Evolutionary conservation across 352 stramenopile genomes (phyloP), one percentile per base, ranked within the genome.

Genomic region (Globisporangium alternatum): DNA sequence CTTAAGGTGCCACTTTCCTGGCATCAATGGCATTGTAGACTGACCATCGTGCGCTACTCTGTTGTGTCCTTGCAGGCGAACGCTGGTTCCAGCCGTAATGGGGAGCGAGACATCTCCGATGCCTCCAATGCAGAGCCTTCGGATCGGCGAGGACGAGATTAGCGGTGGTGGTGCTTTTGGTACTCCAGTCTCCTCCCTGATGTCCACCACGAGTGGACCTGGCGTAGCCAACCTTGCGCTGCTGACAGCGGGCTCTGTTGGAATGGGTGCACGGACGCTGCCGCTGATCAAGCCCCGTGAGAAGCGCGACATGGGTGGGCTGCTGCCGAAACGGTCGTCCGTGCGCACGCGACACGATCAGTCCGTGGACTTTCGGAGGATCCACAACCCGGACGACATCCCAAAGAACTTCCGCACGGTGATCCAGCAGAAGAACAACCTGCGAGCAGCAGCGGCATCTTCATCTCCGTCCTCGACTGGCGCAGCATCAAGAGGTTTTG

Each of bases 341-440:
- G 74, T 91, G 52, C 72, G 83, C 0, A 86, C 71, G 33, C 81
- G 83, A 1, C 68, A 90, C 57, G 83, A 93, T 48, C 78, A 78
- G 43, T 83, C 75, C 37, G 72, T 86, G 3, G 83, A 93, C 54
- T 78, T 90, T 30, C 80, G 83, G 30, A 76, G 83, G 17, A 81
- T 91, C 48, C 80, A 93, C 71, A 83, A 83, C 33, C 81, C 82
- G 5, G 75, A 88, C 53, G 72, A 89, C 43, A 85, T 93, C 43
- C 83, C 83, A 39, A 93, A 93, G 66, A 89, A 70, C 61, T 88
- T 89, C 49, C 81, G 80, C 33, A 64, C 73, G 9, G 78, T 88
- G 56, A 53, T 91, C 44, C 78, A 90, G 56, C 74, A 83, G 52
- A 81, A 83, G 45, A 69, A 67, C n/a, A 71, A 76, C 56, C 67